Percentiles rank a stretch among this genome's conserved stretches.
Conservation (phyloP, 306 rosid species). For the Psophocarpus tetragonolobus region DNA sequence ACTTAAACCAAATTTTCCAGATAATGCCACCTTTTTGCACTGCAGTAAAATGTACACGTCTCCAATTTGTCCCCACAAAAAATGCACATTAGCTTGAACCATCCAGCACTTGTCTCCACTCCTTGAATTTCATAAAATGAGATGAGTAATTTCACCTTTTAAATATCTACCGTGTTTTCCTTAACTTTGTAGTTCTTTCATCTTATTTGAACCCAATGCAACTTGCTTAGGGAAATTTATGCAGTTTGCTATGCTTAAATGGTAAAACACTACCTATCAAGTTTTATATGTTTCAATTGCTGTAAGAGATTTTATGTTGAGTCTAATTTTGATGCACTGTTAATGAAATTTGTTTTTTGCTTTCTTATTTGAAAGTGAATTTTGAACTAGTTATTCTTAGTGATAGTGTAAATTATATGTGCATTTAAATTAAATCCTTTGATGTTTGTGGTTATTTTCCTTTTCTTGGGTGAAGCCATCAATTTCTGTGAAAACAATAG, state of each 20-base stretch:
- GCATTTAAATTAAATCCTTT: not conserved
- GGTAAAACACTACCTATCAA: not conserved
- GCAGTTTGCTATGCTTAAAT: not conserved
- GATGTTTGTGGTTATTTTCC: not conserved
- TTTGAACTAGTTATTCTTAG: not conserved
- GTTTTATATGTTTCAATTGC: not conserved
- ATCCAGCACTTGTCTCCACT: no score
- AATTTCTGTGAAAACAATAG: not conserved
- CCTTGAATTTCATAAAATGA: no score
- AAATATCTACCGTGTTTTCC: not conserved
- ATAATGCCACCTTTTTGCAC: no score
- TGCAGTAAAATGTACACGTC: no score
- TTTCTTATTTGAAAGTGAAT: not conserved
- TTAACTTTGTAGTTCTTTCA: not conserved
- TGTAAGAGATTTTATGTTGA: not conserved
- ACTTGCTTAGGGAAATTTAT: conserved; percentile 5
- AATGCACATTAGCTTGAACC: no score
- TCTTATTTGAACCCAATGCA: not conserved
- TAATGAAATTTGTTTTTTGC: not conserved
- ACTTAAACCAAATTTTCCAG: no score
- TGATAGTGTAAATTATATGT: not conserved
- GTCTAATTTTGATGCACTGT: not conserved
- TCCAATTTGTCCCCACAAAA: no score
- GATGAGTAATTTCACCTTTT: no score
- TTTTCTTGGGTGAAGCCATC: not conserved